Evolutionary conservation across 768 basidiomycete genomes (phyloP), one percentile per base, ranked within the genome.

Genomic region (Suillus occidentalis): DNA sequence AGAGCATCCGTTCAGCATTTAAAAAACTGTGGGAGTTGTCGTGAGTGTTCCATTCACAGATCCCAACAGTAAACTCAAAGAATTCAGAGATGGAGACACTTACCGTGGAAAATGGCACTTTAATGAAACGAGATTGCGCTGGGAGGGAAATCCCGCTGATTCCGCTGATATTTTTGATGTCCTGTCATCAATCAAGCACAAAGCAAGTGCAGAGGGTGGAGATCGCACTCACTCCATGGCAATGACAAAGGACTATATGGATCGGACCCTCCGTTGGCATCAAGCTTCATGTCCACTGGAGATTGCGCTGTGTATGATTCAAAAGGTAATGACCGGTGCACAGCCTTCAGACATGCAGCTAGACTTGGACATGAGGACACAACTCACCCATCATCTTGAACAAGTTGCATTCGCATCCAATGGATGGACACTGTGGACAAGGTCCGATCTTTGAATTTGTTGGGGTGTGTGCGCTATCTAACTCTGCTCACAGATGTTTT

Each of bases 101-200:
- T 52, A 16, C 9, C 50, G 1, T 3, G 50, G 50, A 4, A 52
- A 52, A 52, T 52, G 50, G 50, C 50, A 52, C 5, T 52, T 52
- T 0, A 16, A 52, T 0, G 16, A 52, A 25, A 25, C 25, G 2
- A 52, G 28, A 6, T 25, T 28, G 25, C 12, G 8, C 14, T 28
- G 50, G 50, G 50, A 52, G 9, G 78, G 79, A 3, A 75, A 74
- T 58, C 79, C 74, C 5, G 76, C 75, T 0, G 61, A 72, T 2
- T 73, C 73, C 0, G 57, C 55, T 22, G 66, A 67, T 28, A 72
- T 79, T 2, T 63, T 69, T 10, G 60, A 66, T 2, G 36, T 78
- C 6, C 55, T 77, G 7, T 70, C 73, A 37, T 68, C 69, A 0
- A 56, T 77, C 53, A 75, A 73, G 31, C 66, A 73, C 31, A 65